Evolutionary conservation across 2,329 filamentous ascomycete genomes (phyloP), one percentile per base, ranked within the genome.

Genomic region (Ambrosiella xylebori): DNA sequence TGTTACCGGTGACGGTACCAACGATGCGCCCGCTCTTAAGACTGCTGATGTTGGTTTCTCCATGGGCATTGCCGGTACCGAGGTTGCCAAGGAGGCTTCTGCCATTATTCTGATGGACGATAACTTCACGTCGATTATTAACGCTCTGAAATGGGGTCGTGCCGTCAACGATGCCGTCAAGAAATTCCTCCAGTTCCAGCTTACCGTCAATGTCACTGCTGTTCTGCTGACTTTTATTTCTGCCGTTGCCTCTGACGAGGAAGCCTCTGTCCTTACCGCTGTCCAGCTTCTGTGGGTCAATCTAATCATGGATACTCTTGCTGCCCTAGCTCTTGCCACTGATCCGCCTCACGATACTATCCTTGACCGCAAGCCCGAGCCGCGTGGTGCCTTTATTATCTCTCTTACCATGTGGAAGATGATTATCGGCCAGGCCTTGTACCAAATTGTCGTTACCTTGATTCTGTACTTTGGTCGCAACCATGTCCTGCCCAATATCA

Each of bases 391-490:
- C 3, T 73, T 75, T 47, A 80, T 82, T 61, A 93, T 97, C 64
- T 94, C 89, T 1, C 74, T 85, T 39, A 90, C 85, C 15, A 97
- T 97, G 91, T 95, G 91, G 91, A 97, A 97, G 76, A 97, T 97
- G 91, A 96, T 97, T 62, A 78, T 95, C 50, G 91, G 90, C 1
- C 89, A 97, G 69, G 82, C 89, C 1, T 76, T 95, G 59, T 97
- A 93, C 69, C 90, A 97, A 69, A 80, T 97, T 3, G 80, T 83
- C 19, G 78, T 82, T 54, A 81, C 89, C 0, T 85, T 96, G 63
- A 75, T 91, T 61, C 77, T 96, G 27, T 90, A 90, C 72, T 97
- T 90, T 64, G 88, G 79, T 17, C 58, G 58, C 13, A 47, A 60
- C 19, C 53, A 57, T 3, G 62, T 63, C 11, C 55, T 63, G 27